These are phyloP conservation scores for Lipomyces yamadae DNA, from an alignment of 805 yeast species.

Conservation along the genomic window DNA sequence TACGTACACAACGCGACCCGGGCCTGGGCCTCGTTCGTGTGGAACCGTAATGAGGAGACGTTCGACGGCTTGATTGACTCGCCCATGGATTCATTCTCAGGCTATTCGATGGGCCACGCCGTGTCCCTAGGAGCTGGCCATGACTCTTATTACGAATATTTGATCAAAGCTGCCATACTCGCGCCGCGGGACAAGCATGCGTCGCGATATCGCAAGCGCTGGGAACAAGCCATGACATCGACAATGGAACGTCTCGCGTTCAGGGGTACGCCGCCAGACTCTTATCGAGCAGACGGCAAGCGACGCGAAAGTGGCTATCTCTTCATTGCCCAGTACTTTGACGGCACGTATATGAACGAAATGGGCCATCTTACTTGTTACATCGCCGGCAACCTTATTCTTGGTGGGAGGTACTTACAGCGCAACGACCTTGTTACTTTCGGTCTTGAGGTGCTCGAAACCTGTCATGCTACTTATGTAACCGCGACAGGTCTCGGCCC, in stretches of 20 bases:
- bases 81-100: conserved; percentile 33
- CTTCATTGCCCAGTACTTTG: conserved; percentile 24
- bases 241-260: conserved; percentile 20
- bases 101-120: conserved; percentile 18
- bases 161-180: conserved; percentile 34
- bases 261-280: conserved; percentile 27
- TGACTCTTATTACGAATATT: conserved; percentile 35
- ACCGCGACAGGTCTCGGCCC: conserved; percentile 35
- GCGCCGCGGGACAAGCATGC: conserved; percentile 29
- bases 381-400: conserved; percentile 31
- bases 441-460: conserved; percentile 29
- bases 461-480: conserved; percentile 35
- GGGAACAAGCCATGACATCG: conserved; percentile 34
- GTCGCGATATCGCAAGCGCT: conserved; percentile 19
- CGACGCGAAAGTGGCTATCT: conserved; percentile 22
- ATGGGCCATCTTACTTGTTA: conserved; percentile 38
- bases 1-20: conserved; percentile 43
- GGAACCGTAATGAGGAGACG: conserved; percentile 27
- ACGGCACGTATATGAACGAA: conserved; percentile 29
- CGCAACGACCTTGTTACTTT: conserved; percentile 24
- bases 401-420: conserved; percentile 32
- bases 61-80: conserved; percentile 32
- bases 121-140: conserved; percentile 34
- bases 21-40: conserved; percentile 29
- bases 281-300: conserved; percentile 23